Evolutionary conservation across 2,329 filamentous ascomycete species (phyloP), one percentile per base, ranked within the genome.

Genomic region (Aspergillus oerlinghausenensis): DNA sequence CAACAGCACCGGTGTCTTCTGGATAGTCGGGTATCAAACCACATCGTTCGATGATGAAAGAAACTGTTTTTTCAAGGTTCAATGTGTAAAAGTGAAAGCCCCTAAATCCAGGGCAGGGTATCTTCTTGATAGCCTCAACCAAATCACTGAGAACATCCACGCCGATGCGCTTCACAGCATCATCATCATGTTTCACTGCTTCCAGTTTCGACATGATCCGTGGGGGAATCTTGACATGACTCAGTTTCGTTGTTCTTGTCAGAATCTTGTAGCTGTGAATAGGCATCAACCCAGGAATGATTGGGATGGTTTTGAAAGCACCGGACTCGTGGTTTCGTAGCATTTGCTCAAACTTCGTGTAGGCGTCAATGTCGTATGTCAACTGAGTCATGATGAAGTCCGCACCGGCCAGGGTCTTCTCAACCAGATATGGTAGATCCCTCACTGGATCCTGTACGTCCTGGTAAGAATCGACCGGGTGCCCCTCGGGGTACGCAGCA

Each of bases 371-470:
- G 70, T 97, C 92, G 73, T 96, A 99, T 75, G 97, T 97, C 8
- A 99, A 82, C 74, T 99, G 94, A 0, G 94, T 97, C 90, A 99
- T 96, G 75, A 99, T 89, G 70, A 99, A 99, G 75, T 97, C 92
- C 51, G 92, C 94, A 1, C 94, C 94, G 3, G 94, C 94, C 65
- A 88, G 81, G 0, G 88, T 88, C 81, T 99, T 99, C 64, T 96
- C 92, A 10, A 96, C 84, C 54, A 99, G 80, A 67, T 89, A 96
- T 0, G 92, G 90, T 57, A 99, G 76, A 75, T 99, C 94, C 53
- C 79, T 77, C 54, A 73, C 71, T 0, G 83, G 79, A 63, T 82
- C 81, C 69, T 88, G 86, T 60, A 89, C 83, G 67, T 95, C 90
- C 1, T 93, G 93, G 73, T 95, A 88, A 59, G 87, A 90, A 73